Evolutionary conservation across 345 rosid genomes (phyloP).

Genomic region (Gossypium sturtianum): DNA sequence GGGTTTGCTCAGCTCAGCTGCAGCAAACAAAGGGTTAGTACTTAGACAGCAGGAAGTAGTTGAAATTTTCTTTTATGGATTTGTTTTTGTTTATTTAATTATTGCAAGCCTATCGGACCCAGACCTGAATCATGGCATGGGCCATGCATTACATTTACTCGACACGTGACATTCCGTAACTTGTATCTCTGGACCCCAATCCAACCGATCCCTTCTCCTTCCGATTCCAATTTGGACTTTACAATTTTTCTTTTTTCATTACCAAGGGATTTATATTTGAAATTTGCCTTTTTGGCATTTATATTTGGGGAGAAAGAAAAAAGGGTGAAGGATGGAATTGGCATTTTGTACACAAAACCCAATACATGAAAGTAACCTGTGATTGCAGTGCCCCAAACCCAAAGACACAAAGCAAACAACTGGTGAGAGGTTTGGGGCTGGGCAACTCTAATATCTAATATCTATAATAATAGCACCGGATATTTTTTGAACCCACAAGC

Average conservation of each 20-base stretch:
- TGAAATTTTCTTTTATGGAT: neutral
- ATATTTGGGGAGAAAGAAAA: neutral
- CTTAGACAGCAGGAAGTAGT: neutral
- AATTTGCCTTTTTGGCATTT: neutral
- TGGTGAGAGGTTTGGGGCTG: neutral
- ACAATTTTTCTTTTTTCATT: no score
- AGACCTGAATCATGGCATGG: constrained; percentile 35
- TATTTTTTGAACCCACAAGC: neutral
- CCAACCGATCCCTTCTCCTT: neutral
- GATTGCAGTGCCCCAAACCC: constrained; percentile 13
- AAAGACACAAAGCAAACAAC: constrained; percentile 9
- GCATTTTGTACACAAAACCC: constrained; percentile 4
- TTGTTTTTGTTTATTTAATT: neutral
- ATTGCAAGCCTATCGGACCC: constrained; percentile 4
- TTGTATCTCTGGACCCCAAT: constrained; percentile 5
- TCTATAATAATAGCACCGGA: neutral
- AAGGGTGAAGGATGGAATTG: constrained; percentile 8
- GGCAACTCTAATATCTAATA: neutral
- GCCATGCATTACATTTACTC: constrained; percentile 32
- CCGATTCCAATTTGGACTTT: neutral
- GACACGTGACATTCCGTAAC: constrained; percentile 40
- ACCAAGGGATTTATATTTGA: neutral
- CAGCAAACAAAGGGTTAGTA: neutral
- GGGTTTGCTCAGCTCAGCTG: neutral
- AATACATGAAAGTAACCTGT: constrained; percentile 19